Evolutionary conservation across 148 eudicot genomes (phyloP).

Genomic region (Camellia sinensis): DNA sequence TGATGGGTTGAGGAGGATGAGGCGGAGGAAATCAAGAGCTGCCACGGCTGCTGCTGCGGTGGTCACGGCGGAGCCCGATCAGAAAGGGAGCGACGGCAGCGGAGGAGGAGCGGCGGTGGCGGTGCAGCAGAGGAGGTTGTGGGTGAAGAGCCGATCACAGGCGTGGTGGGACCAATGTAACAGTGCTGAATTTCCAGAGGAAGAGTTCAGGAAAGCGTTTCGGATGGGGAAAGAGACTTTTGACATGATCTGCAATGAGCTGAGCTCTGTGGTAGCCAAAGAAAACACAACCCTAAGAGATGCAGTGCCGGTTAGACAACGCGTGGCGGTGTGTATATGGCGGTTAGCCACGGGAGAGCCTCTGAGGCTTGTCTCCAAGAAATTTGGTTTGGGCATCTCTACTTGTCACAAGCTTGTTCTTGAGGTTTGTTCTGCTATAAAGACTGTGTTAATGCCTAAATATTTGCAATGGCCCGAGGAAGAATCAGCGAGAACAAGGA

Average conservation of each 20-base stretch:
- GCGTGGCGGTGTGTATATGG: constrained; percentile 89
- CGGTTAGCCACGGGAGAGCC: constrained; percentile 86
- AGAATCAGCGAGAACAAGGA: constrained; percentile 26
- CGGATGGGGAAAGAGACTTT: constrained; percentile 82
- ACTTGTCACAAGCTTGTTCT: constrained; percentile 89
- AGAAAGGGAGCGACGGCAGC: background rate
- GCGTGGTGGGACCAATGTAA: constrained; percentile 91
- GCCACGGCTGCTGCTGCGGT: background rate
- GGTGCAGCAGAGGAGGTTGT: constrained; percentile 57
- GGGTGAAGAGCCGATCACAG: constrained; percentile 78
- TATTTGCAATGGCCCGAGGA: constrained; percentile 78
- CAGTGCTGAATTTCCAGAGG: constrained; percentile 63
- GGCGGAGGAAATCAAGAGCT: background rate
- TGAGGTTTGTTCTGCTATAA: constrained; percentile 80
- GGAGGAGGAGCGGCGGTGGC: constrained; percentile 3
- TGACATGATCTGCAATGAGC: constrained; percentile 70
- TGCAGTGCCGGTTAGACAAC: constrained; percentile 79
- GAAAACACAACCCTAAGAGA: constrained; percentile 79
- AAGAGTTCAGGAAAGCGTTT: constrained; percentile 64
- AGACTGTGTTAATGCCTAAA: constrained; percentile 77
- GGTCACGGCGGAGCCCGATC: constrained; percentile 9
- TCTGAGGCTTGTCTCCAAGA: constrained; percentile 68
- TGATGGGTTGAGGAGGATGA: constrained; percentile 16
- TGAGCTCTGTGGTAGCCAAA: constrained; percentile 67
- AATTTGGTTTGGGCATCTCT: constrained; percentile 81